Evolutionary conservation across 805 yeast species (phyloP), one percentile per base, ranked within the genome.

Genomic region (Tetrapisispora pingtungensis): DNA sequence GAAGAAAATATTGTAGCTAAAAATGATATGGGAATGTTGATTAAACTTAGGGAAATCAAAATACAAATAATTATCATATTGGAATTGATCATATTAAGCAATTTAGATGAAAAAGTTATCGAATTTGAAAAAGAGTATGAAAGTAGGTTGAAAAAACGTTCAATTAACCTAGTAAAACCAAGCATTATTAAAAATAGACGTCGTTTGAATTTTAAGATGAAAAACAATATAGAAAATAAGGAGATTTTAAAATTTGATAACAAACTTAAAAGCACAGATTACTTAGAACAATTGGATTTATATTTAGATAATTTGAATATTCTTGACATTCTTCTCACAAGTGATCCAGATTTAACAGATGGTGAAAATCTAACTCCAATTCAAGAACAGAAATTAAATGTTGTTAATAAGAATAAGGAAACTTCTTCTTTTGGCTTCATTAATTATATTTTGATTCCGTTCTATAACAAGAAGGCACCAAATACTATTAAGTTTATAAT

Each of bases 41-140:
- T 77, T 46, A 78, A 77, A 49, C 64, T 73, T 2, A 61, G 81
- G 31, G 83, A 78, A 49, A 73, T 79, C 1, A 80, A 77, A 48
- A 54, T 78, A 28, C 83, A 78, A 52, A 62, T 76, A 0, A 50
- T 78, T 2, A 47, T 76, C 0, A 48, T 74, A 2, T 50, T 78
- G 34, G 83, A 78, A 49, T 44, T 75, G 3, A 56, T 77, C 3
- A 49, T 57, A 19, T 40, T 62, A 10, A 55, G 65, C 45, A 58
- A 56, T 5, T 47, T 68, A 7, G 71, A 70, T 43, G 19, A 38
- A 1, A 49, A 73, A 64, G 55, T 55, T 47, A 22, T 60, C 49
- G 17, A 69, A 62, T 53, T 60, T 68, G 52, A 61, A 44, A 33
- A 45, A 39, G 34, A 52, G 47, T 52, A 56, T 36, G 45, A 45